These are phyloP conservation scores for Saccharomycopsis selenospora DNA, from an alignment of 805 yeast species.

Conservation along the genomic window DNA sequence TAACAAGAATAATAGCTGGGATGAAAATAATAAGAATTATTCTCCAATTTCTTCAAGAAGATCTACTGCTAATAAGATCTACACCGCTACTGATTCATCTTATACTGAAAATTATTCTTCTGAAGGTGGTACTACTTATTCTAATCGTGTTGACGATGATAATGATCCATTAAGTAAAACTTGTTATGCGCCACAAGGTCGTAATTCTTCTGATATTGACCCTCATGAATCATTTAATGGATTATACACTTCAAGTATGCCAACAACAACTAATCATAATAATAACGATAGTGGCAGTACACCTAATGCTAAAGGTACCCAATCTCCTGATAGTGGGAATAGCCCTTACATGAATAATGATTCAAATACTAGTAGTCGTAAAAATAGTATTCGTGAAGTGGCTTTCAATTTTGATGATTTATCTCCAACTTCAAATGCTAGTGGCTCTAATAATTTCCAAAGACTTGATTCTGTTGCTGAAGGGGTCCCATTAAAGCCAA, in stretches of 20 bases:
- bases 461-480: neutral
- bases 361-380: neutral
- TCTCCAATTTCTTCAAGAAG: neutral
- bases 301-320: neutral
- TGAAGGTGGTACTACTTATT: neutral
- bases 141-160: slow-evolving; percentile 2
- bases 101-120: neutral
- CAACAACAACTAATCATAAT: too few relatives aligned
- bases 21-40: too few relatives aligned
- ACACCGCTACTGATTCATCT: neutral
- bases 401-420: neutral
- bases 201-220: neutral
- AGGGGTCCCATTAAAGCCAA: neutral
- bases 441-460: neutral
- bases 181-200: neutral
- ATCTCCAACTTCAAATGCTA: neutral
- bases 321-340: neutral
- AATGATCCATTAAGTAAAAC: slow-evolving; percentile 10
- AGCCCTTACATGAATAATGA: neutral
- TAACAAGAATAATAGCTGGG: neutral
- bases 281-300: neutral
- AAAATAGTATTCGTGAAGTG: too few relatives aligned
- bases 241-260: neutral
- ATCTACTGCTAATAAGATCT: neutral
- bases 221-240: neutral